Base-by-base conservation (phyloP, 495 filamentous ascomycete genomes). In the Sordaria brevicollis region DNA sequence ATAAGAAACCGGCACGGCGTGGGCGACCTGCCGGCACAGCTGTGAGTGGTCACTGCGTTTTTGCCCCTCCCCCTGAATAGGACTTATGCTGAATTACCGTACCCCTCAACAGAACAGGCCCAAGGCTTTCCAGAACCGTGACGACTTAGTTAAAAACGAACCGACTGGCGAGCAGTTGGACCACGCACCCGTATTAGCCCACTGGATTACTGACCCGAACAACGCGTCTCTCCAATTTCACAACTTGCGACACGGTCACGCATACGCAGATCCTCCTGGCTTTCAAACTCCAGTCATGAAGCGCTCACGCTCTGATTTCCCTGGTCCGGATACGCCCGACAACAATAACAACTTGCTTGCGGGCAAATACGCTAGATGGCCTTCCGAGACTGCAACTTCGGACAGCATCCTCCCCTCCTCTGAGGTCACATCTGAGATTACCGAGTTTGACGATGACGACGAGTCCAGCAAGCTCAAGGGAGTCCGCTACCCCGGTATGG, bases 401-500 rank as follows among this genome's bases (percentile, higher is more conserved):
- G 72, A 76, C 41, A 83, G 80, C 65, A 71, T 73, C 10, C 67
- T 70, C 38, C 49, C 49, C 49, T 67, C 73, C 2, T 78, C 77
- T 2, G 81, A 83, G 10, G 67, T 71, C 34, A 67, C 68, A 11
- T 73, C 74, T 0, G 79, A 80, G 29, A 54, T 70, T 25, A 74
- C 69, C 0, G 79, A 81, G 33, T 70, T 71, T 1, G 54, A 62
- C 4, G 78, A 79, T 19, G 75, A 78, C 68, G 79, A 76, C 38
- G 79, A 82, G 33, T 67, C 72, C 68, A 79, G 78, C 66, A 83
- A 83, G 75, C 81, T 97, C 70, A 97, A 96, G 78, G 93, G 93
- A 0, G 79, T 91, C 8, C 76, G 86, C 65, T 96, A 88, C 84
- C 91, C 91, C 4, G 93, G 93, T 9, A 97, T 97, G 93, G 88